Conservation (phyloP, 176 grass and related monocot genomes). For the Triticum aestivum region DNA sequence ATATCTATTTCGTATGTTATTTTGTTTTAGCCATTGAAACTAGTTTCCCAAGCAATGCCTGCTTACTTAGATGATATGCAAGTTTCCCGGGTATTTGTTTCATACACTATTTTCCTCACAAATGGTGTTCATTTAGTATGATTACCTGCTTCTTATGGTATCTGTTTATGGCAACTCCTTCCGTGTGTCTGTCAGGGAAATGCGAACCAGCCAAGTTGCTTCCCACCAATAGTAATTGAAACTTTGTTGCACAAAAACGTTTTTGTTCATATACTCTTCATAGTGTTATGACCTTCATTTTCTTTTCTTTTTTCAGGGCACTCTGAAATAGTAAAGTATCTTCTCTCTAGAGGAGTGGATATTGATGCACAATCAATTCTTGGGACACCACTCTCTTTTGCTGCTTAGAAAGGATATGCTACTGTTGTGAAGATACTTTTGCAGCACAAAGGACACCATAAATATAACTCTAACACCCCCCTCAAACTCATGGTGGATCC, state of each 20-base stretch:
- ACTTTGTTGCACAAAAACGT: not conserved
- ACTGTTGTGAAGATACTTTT: conserved; percentile 29
- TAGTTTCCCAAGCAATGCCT: not conserved
- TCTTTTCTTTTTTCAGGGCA: conserved; percentile 19
- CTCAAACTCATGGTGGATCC: too few species aligned
- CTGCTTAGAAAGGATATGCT: conserved; percentile 18
- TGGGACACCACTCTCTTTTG: not conserved
- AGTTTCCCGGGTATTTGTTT: not conserved
- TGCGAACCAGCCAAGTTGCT: too few species aligned
- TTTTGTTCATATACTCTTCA: not conserved
- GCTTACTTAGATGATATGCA: not conserved
- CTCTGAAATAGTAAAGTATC: conserved; percentile 25
- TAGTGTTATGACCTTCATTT: not conserved
- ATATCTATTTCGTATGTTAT: not conserved
- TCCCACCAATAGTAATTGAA: not conserved
- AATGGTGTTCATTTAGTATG: not conserved
- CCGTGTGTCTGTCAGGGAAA: too few species aligned
- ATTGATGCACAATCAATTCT: too few species aligned
- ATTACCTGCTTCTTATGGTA: too few species aligned
- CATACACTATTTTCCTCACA: not conserved
- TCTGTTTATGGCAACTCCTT: too few species aligned
- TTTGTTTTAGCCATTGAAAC: not conserved
- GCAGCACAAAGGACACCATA: not conserved
- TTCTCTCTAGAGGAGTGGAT: conserved; percentile 40
- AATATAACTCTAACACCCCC: too few species aligned